These are phyloP conservation scores for Phytophthora pseudosyringae DNA, from an alignment of 352 stramenopile genomes.

Conservation along the genomic window DNA sequence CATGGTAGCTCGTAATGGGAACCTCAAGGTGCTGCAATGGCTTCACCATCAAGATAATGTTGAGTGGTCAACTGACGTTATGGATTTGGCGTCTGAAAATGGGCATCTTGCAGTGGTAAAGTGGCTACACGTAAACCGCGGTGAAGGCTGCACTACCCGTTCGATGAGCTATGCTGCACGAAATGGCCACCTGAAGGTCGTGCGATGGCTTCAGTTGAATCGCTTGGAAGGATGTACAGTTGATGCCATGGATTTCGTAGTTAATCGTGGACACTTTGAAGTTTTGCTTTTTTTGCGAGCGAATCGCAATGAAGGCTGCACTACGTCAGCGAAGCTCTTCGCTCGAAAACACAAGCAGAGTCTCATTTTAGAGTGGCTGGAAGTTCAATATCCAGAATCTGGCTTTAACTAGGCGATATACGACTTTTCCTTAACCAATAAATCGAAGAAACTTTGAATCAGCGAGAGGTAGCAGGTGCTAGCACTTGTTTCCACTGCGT, in stretches of 20 bases:
- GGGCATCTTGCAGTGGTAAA: conserved; percentile 19
- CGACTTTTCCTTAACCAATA: background rate
- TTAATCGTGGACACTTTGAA: conserved; percentile 9
- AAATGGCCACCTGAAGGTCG: conserved; percentile 2
- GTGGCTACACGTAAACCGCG: conserved; percentile 17
- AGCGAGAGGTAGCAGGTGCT: no score
- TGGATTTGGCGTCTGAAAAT: conserved; percentile 25
- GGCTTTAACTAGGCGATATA: no score
- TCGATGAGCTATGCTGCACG: conserved; percentile 2
- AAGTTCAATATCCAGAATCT: conserved; percentile 6
- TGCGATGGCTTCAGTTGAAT: conserved; percentile 8
- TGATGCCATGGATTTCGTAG: conserved; percentile 12
- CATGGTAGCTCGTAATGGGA: conserved; percentile 10
- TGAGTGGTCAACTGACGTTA: conserved; percentile 9
- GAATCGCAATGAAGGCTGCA: conserved; percentile 1
- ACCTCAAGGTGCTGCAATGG: conserved; percentile 22
- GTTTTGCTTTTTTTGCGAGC: conserved; percentile 12
- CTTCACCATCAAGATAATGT: conserved; percentile 10
- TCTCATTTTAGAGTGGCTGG: conserved; percentile 9
- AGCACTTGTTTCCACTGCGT: no score
- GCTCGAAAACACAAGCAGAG: conserved; percentile 1
- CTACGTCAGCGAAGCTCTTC: background rate
- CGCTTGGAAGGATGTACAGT: conserved; percentile 8
- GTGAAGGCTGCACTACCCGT: conserved; percentile 2
- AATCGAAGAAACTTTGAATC: no score